Evolutionary conservation across 2,329 filamentous ascomycete species (phyloP), one percentile per base, ranked within the genome.

Genomic region (Drechslerella dactyloides): DNA sequence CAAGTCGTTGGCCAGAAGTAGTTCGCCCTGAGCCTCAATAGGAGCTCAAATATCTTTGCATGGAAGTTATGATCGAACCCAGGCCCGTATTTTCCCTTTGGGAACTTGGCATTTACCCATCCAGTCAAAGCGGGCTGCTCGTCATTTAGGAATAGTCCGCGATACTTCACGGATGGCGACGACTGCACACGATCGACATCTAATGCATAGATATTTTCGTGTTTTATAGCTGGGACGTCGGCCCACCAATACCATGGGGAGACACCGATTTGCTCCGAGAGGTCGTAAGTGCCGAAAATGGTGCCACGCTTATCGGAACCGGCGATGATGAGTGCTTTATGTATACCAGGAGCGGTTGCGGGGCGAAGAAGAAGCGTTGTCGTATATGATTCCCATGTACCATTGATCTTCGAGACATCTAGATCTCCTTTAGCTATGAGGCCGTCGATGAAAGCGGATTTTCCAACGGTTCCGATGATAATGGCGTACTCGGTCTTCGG

Each of bases 1-100:
- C 89, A 91, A 77, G 86, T 82, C 0, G 88, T 84, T 0, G 89
- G 89, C 89, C 89, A 91, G 55, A 91, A 81, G 76, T 90, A 91
- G 78, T 91, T 91, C 15, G 89, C 89, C 40, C 86, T 84, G 27
- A 89, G 82, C 5, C 89, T 84, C 4, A 91, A 84, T 0, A 91
- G 80, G 0, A 91, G 81, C 79, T 91, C 89, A 73, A 90, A 90
- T 19, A 91, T 85, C 19, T 85, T 84, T 2, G 83, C 80, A 78
- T 91, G 90, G 78, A 91, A 90, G 2, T 85, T 83, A n/a, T 84
- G 81, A 64, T 85, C 85, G 64, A 78, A 81, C 0, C 80, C 79
- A 52, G 79, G 78, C n/a, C 80, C 79, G 48, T 81, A 83, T 17
- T 81, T 77, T 33, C 80, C 81, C n/a, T 77, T 73, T 1, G 81